Conservation (phyloP, 371 early-diverging fungal genomes). For the Syncephalastrum monosporum region DNA sequence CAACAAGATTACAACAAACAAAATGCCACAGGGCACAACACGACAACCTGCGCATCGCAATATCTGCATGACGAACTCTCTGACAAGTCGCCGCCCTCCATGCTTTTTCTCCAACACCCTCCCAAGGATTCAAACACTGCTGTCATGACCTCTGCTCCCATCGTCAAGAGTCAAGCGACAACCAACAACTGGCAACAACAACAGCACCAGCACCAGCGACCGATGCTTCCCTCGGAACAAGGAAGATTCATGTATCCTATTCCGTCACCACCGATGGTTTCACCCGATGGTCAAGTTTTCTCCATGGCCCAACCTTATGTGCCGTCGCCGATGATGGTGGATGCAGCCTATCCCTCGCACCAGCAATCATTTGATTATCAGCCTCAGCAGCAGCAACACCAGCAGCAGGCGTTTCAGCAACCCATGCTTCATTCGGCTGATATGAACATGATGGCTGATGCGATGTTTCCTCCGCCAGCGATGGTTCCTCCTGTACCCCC, state of each 20-base stretch:
- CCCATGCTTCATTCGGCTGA: no score
- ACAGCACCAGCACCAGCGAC: conserved; percentile 1
- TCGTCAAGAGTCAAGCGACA: conserved; percentile 21
- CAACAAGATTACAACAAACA: no score
- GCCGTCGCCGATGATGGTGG: not conserved
- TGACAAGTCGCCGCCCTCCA: no score
- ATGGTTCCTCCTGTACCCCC: no score
- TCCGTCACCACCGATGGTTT: no score
- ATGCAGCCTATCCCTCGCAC: not conserved
- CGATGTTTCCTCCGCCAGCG: no score
- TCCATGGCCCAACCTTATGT: no score
- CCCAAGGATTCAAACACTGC: not conserved
- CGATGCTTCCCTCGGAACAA: conserved; percentile 5
- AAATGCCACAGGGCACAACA: no score
- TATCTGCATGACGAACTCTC: conserved; percentile 2
- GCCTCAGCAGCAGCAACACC: conserved; percentile 1
- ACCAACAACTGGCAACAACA: conserved; percentile 8
- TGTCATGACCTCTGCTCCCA: conserved; percentile 17
- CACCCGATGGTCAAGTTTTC: no score
- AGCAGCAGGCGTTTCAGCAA: not conserved
- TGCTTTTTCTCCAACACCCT: not conserved
- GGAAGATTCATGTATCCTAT: no score
- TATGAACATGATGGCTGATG: no score
- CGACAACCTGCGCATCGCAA: conserved; percentile 4
- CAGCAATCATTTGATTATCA: conserved; percentile 1